Evolutionary conservation across 805 yeast genomes (phyloP), one percentile per base, ranked within the genome.

Genomic region (Yamadazyma ubonensis): DNA sequence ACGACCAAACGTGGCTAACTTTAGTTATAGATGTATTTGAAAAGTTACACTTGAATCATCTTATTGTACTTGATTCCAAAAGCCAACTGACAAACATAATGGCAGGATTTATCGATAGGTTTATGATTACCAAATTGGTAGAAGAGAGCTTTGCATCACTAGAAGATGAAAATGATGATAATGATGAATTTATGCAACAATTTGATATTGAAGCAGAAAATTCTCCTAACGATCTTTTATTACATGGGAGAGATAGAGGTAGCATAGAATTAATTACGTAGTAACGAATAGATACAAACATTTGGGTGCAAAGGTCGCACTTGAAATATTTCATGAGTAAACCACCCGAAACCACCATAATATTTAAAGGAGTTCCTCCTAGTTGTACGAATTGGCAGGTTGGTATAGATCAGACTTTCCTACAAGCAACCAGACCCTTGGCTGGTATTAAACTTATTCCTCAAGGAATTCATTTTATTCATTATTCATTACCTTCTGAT

Each of bases 371-470:
- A 6, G 21, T 43, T 15, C 53, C 52, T 1, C 38, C 27, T 4
- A 44, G 50, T 11, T 42, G 48, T 7, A 42, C 45, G 18, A 45
- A 52, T 29, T 52, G 58, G 53, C 39, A 56, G 14, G 26, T 61
- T 3, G 83, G 83, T 1, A 66, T 77, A 18, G 81, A 78, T 44
- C 70, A 15, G 72, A 67, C 43, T 76, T 72, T 52, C 75, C 77
- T 61, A 62, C 60, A 25, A 51, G 72, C 6, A 68, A 65, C 18
- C 43, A 55, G 7, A 40, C 58, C n/a, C 2, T 59, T 76, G 17
- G 61, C 57, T 41, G 86, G 86, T 1, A 65, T 81, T 45, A 78
- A 78, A 46, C 55, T 59, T 12, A 59, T 81, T 3, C 69, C 76
- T 0, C 42, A 54, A 3, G 86, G 86, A 0, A 33, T 69, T 0